These are phyloP conservation scores for Cucurbita ficifolia DNA, from an alignment of 306 rosid genomes.

Conservation along the genomic window DNA sequence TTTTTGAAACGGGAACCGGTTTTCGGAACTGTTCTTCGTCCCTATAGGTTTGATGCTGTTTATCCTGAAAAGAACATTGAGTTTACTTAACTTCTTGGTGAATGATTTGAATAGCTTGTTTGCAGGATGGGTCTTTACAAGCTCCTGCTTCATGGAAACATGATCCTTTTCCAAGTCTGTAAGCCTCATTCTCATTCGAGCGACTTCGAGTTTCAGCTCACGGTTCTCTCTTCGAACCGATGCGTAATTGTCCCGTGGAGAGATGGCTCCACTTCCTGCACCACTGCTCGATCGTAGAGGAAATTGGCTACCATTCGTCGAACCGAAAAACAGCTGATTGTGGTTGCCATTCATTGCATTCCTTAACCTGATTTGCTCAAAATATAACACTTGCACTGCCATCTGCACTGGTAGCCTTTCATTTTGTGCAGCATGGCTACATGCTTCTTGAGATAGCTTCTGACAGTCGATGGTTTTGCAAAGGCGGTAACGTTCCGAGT, in stretches of 20 bases:
- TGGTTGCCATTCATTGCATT: slow-evolving; percentile 90
- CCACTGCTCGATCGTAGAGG: slow-evolving; percentile 96
- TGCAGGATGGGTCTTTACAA: slow-evolving; percentile 71
- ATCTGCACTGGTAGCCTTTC: slow-evolving; percentile 87
- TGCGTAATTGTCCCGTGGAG: slow-evolving; percentile 93
- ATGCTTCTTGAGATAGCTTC: slow-evolving; percentile 84
- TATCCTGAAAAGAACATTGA: slow-evolving; percentile 57
- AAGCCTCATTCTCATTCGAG: slow-evolving; percentile 96
- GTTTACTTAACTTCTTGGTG: slow-evolving; percentile 57
- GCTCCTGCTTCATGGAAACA: slow-evolving; percentile 87
- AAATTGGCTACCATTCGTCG: slow-evolving; percentile 47
- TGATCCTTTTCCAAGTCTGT: slow-evolving; percentile 94
- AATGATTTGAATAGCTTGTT: slow-evolving; percentile 62
- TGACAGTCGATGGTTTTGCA: slow-evolving; percentile 91
- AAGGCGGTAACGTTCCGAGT: slow-evolving; percentile 65
- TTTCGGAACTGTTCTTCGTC: slow-evolving; percentile 38
- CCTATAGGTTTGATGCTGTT: slow-evolving; percentile 37
- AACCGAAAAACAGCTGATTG: slow-evolving; percentile 65
- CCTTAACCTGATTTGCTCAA: slow-evolving; percentile 83
- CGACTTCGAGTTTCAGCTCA: slow-evolving; percentile 90
- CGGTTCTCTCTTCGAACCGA: slow-evolving; percentile 93
- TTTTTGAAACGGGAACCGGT: slow-evolving; percentile 69
- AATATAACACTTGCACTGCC: slow-evolving; percentile 94
- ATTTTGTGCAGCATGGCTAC: slow-evolving; percentile 97
- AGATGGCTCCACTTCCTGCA: slow-evolving; percentile 95